Percentiles rank a stretch among this genome's conserved stretches.
phyloP scores from a whole-genome alignment of 768 basidiomycete genomes.

The Agrocybe pediades region DNA sequence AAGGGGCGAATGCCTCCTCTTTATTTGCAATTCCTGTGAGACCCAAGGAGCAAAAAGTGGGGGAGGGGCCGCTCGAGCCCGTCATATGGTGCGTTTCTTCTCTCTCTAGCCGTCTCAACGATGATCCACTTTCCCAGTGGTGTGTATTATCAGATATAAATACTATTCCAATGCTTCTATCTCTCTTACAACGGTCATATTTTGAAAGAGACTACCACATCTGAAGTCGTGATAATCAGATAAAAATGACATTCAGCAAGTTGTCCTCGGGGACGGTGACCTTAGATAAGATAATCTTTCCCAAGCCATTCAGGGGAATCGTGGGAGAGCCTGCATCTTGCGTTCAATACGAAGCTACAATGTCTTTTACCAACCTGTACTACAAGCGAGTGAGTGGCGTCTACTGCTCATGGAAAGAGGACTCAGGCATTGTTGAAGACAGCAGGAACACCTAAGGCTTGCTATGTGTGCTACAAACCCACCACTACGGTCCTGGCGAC shows the following conservation, averaged over 20 bases:
- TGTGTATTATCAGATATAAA: background rate
- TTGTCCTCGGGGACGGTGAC: background rate
- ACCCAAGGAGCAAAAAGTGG: conserved; percentile 5
- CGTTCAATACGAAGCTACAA: conserved; percentile 22
- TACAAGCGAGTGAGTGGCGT: conserved; percentile 76
- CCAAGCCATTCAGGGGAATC: conserved; percentile 4
- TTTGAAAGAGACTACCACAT: background rate
- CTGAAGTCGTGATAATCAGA: background rate
- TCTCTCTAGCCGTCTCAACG: conserved; percentile 3
- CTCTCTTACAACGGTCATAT: background rate
- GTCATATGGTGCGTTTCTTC: conserved; percentile 8
- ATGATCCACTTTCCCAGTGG: conserved; percentile 7
- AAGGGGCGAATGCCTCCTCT: conserved; percentile 12
- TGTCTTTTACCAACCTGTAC: conserved; percentile 84
- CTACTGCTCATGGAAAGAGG: conserved; percentile 1
- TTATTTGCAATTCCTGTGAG: conserved; percentile 16
- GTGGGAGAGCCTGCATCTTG: background rate
- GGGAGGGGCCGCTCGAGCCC: background rate
- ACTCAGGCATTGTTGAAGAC: conserved; percentile 47
- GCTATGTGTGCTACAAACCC: conserved; percentile 78
- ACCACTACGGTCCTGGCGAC: conserved; percentile 87
- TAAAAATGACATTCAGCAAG: background rate
- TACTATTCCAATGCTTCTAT: background rate
- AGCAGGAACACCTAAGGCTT: conserved; percentile 75
- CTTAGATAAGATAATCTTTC: conserved; percentile 13